Evolutionary conservation across 1,139 yeast genomes (phyloP), one percentile per base, ranked within the genome.

Genomic region (Hemisphaericaspora xylanilytica): DNA sequence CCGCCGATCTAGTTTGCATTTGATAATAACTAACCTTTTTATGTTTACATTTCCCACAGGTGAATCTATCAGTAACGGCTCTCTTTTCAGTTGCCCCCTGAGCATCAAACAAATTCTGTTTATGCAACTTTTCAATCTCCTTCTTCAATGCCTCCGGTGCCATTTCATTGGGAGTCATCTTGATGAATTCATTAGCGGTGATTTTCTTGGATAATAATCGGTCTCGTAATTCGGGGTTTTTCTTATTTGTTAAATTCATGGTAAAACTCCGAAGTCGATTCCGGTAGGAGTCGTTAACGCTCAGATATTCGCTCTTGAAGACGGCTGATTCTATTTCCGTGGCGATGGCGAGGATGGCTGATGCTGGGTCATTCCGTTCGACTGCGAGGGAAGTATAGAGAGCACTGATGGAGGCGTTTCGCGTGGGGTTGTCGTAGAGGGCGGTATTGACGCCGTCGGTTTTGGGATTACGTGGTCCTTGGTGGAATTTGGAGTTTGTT

Each of bases 11-110:
- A 28, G 98, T 92, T 71, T 92, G 98, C 85, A 92, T 78, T 68
- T 92, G 98, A 65, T 89, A 92, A 62, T 92, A 92, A 52, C 96
- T 86, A 28, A 92, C 98, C 70, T 87, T 88, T 73, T 90, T 88
- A 60, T 89, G 92, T 65, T 90, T 92, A 76, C 98, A 92, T 64
- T 92, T 92, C 43, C 97, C 97, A 67, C 98, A 92, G 3, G 95
- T 86, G 61, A 92, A 92, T 61, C 97, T 75, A 63, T 92, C 97
- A 7, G 98, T 92, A 33, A 89, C 89, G 1, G 98, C 96, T 52
- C 97, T 78, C 70, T 89, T 88, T 55, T 90, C 95, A 8, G 88
- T 89, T n/a, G 98, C 97, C 50, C 97, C 97, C 64, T 88, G 97
- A 3, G 98, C 98, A 59, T 92, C 95, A 65, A 86, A 90, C 58